phyloP scores from a whole-genome alignment of 1,139 yeast species.

The Yamadazyma atlantica region DNA sequence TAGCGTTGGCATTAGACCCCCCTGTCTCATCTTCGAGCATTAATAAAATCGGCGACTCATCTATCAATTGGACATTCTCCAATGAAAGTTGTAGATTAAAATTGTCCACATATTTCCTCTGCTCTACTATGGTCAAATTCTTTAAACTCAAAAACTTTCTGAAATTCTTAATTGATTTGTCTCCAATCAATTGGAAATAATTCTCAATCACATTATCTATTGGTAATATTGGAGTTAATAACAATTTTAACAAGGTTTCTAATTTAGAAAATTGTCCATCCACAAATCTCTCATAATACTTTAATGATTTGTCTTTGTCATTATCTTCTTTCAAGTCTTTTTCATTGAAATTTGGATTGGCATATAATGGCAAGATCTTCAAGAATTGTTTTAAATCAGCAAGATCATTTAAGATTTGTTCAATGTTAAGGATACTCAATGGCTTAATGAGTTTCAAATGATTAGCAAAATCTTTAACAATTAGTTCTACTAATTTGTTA shows the following conservation, averaged over 20 bases:
- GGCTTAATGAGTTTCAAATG: constrained; percentile 64
- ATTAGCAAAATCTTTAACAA: constrained; percentile 56
- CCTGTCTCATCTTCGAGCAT: constrained; percentile 12
- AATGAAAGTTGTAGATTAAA: constrained; percentile 59
- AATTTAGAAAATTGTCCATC: constrained; percentile 50
- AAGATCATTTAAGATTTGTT: constrained; percentile 76
- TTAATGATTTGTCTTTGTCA: constrained; percentile 6
- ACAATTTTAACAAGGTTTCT: constrained; percentile 64
- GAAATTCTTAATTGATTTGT: constrained; percentile 61
- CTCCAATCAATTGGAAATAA: constrained; percentile 69
- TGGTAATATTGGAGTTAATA: constrained; percentile 65
- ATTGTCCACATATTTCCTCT: constrained; percentile 54
- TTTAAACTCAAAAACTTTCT: constrained; percentile 63
- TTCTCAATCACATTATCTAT: constrained; percentile 60
- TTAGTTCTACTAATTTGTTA: constrained; percentile 71
- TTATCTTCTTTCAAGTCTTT: constrained; percentile 10
- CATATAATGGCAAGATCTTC: constrained; percentile 47
- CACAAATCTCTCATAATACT: constrained; percentile 48
- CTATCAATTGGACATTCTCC: constrained; percentile 35
- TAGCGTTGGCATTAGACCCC: neutral
- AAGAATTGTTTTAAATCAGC: constrained; percentile 61
- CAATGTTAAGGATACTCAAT: constrained; percentile 68
- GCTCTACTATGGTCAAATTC: constrained; percentile 44
- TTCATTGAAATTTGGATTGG: constrained; percentile 31
- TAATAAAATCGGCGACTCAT: constrained; percentile 18